phyloP scores from a whole-genome alignment of 805 yeast species.

The Sugiyamaella chiloensis region DNA sequence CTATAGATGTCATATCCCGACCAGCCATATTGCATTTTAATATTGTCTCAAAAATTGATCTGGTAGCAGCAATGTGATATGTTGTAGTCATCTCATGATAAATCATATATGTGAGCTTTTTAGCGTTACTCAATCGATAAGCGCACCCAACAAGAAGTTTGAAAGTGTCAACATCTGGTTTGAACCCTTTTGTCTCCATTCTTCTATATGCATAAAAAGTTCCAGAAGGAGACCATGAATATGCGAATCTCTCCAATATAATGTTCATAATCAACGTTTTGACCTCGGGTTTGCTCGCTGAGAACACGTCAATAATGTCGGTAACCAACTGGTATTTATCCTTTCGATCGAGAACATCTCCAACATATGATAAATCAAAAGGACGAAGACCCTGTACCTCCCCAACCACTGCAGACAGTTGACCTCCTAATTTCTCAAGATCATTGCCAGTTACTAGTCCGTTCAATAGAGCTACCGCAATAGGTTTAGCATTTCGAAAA shows the following conservation, averaged over 20 bases:
- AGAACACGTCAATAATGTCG: neutral
- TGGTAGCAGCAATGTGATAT: constrained; percentile 16
- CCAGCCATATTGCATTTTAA: constrained; percentile 29
- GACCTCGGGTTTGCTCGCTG: neutral
- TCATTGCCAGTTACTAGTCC: neutral
- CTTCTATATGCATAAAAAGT: constrained; percentile 13
- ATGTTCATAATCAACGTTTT: constrained; percentile 13
- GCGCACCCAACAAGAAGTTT: constrained; percentile 21
- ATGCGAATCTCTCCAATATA: constrained; percentile 8
- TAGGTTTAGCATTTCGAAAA: neutral
- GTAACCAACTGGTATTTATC: neutral
- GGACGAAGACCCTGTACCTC: neutral
- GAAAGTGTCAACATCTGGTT: constrained; percentile 19
- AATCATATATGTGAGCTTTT: constrained; percentile 26
- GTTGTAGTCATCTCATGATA: constrained; percentile 22
- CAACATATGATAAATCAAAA: neutral
- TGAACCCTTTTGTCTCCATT: constrained; percentile 8
- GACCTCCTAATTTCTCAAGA: neutral
- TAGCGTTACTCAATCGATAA: constrained; percentile 30
- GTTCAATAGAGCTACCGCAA: neutral
- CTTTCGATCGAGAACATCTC: neutral
- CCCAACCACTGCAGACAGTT: neutral
- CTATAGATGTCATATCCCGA: constrained; percentile 14
- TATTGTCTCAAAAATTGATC: constrained; percentile 28
- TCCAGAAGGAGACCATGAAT: constrained; percentile 6